A percentile compares a stretch with the other conserved stretches of the same genome.
These are phyloP conservation scores for Arabidopsis lyrata DNA, from an alignment of 441 rosid species.

Conservation along the genomic window DNA sequence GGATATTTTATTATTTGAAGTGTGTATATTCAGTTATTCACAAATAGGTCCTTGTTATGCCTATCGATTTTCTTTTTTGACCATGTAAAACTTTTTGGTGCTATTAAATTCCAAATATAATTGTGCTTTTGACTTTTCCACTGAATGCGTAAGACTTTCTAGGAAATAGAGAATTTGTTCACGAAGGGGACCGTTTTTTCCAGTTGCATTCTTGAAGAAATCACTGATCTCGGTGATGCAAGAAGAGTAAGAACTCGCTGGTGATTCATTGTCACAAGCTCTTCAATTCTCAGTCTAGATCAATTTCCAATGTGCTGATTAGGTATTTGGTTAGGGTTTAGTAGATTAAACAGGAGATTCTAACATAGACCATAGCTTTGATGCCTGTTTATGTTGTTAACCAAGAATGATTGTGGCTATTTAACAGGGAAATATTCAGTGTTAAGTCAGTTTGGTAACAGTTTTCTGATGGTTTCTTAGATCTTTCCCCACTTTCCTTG, in stretches of 20 bases:
- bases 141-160: background rate
- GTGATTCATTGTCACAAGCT: background rate
- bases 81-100: constrained; percentile 5
- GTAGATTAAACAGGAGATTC: background rate
- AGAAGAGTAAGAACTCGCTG: background rate
- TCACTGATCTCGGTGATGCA: no score
- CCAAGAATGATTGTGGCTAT: background rate
- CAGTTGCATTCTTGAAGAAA: background rate
- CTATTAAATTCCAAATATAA: background rate
- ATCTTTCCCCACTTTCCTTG: background rate
- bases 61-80: background rate
- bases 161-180: background rate
- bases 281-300: background rate
- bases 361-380: background rate
- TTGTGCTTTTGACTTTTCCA: background rate
- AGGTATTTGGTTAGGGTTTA: background rate
- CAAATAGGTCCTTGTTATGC: constrained; percentile 11
- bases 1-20: background rate
- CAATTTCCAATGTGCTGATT: background rate
- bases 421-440: background rate
- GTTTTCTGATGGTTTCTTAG: background rate
- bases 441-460: background rate
- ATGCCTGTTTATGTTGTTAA: background rate
- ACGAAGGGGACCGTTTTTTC: background rate
- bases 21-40: background rate